Evolutionary conservation across 768 basidiomycete genomes (phyloP).

Genomic region (Rhizopogon rudus): DNA sequence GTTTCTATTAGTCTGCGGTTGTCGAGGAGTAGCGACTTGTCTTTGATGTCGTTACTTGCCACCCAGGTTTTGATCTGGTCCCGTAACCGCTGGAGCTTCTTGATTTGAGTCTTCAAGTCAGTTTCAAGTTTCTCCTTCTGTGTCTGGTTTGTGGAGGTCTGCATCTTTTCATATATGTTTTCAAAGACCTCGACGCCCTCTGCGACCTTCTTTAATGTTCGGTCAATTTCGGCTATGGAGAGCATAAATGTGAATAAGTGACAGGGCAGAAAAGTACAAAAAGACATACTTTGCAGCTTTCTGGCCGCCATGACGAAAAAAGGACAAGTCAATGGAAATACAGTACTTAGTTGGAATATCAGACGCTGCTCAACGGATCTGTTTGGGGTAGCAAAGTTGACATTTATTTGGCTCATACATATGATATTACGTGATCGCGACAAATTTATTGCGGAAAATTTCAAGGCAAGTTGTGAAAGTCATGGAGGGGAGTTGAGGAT

Average conservation of each 20-base stretch:
- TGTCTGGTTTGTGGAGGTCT: constrained; percentile 89
- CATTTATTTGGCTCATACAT: constrained; percentile 1
- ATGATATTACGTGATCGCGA: constrained; percentile 11
- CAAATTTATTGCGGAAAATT: too few species aligned
- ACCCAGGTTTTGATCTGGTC: constrained; percentile 97
- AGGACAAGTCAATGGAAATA: constrained; percentile 7
- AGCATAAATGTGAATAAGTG: background rate
- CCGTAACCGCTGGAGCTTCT: constrained; percentile 81
- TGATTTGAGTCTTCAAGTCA: constrained; percentile 97
- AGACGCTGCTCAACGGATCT: background rate
- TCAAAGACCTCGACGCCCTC: constrained; percentile 96
- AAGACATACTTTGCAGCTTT: constrained; percentile 75
- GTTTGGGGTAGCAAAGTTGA: constrained; percentile 5
- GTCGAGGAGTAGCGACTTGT: constrained; percentile 89
- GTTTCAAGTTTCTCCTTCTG: constrained; percentile 98
- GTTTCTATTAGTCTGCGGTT: constrained; percentile 96
- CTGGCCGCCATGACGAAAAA: constrained; percentile 72
- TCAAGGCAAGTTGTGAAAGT: too few species aligned
- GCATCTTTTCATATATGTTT: constrained; percentile 97
- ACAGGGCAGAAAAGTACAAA: too few species aligned
- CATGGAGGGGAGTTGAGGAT: too few species aligned
- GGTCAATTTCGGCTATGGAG: constrained; percentile 92
- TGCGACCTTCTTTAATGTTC: constrained; percentile 93
- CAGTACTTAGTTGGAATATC: constrained; percentile 4
- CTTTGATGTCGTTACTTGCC: constrained; percentile 97